phyloP scores from a whole-genome alignment of 495 filamentous ascomycete genomes.

The Corynascus novoguineensis region DNA sequence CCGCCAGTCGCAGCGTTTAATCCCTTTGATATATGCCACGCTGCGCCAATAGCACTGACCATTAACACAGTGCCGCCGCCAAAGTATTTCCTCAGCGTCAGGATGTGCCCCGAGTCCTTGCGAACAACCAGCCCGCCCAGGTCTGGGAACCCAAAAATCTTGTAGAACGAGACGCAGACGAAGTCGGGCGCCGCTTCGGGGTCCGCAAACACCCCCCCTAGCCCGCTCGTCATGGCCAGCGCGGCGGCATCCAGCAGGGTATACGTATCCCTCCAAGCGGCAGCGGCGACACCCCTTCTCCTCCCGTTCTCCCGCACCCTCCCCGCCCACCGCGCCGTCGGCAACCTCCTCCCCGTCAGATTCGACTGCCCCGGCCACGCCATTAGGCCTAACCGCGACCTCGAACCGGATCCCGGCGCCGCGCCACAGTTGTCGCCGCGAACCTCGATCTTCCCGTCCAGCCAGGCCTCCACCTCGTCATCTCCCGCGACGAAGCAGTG shows the following conservation, averaged over 20 bases:
- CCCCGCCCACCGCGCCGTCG: conserved; percentile 54
- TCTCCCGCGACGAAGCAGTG: conserved; percentile 59
- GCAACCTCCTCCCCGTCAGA: conserved; percentile 64
- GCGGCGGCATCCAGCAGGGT: conserved; percentile 70
- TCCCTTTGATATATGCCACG: conserved; percentile 62
- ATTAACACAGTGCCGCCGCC: conserved; percentile 73
- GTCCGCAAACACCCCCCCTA: conserved; percentile 53
- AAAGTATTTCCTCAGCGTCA: conserved; percentile 63
- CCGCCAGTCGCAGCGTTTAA: conserved; percentile 19
- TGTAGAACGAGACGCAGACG: conserved; percentile 67
- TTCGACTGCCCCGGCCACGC: conserved; percentile 77
- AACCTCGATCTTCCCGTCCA: conserved; percentile 26
- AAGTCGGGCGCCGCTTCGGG: conserved; percentile 63
- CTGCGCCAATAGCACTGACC: conserved; percentile 51
- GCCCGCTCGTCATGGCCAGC: conserved; percentile 58
- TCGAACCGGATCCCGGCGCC: too few relatives aligned
- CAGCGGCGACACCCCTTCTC: too few relatives aligned
- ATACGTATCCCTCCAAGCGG: conserved; percentile 51
- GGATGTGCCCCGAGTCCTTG: conserved; percentile 54
- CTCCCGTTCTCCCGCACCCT: conserved; percentile 39
- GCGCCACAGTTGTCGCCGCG: background rate
- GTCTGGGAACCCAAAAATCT: conserved; percentile 78
- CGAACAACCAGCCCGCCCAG: conserved; percentile 67
- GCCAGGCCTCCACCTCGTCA: conserved; percentile 61
- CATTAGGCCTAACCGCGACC: conserved; percentile 51